These are phyloP conservation scores for Epichloe baconii DNA, from an alignment of 2,329 filamentous ascomycete genomes.

Conservation along the genomic window DNA sequence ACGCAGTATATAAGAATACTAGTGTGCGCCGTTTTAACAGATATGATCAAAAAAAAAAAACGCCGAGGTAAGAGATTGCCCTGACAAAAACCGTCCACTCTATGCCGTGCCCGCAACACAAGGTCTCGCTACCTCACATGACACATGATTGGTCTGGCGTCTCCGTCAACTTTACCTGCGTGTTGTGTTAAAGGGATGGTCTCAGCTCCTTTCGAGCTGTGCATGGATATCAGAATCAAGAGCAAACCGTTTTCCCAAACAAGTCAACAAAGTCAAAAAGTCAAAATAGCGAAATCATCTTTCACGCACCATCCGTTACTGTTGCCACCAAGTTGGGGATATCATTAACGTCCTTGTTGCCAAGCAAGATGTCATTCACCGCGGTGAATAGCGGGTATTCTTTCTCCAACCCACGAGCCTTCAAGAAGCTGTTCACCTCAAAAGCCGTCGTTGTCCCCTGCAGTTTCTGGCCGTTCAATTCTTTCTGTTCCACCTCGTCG, in stretches of 20 bases:
- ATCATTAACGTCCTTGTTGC: conserved; percentile 63
- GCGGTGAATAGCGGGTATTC: conserved; percentile 91
- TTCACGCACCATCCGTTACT: conserved; percentile 8
- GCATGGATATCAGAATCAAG: background rate
- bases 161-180: background rate
- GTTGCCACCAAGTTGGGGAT: conserved; percentile 54
- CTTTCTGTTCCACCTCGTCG: conserved; percentile 73
- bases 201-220: background rate
- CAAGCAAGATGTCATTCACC: conserved; percentile 67
- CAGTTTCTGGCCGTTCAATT: conserved; percentile 92
- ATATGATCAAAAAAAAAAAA: background rate
- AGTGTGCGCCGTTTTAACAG: background rate
- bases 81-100: background rate
- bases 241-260: background rate
- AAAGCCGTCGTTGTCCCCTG: conserved; percentile 87
- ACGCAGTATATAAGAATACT: background rate
- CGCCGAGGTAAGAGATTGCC: background rate
- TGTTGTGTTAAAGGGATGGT: background rate
- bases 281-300: background rate
- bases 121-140: background rate
- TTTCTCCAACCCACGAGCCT: conserved; percentile 59
- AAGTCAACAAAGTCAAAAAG: background rate
- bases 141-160: background rate
- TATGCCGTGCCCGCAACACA: background rate
- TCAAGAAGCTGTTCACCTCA: conserved; percentile 84